Conservation (phyloP, 257 asterid species). For the Ballota nigra region DNA sequence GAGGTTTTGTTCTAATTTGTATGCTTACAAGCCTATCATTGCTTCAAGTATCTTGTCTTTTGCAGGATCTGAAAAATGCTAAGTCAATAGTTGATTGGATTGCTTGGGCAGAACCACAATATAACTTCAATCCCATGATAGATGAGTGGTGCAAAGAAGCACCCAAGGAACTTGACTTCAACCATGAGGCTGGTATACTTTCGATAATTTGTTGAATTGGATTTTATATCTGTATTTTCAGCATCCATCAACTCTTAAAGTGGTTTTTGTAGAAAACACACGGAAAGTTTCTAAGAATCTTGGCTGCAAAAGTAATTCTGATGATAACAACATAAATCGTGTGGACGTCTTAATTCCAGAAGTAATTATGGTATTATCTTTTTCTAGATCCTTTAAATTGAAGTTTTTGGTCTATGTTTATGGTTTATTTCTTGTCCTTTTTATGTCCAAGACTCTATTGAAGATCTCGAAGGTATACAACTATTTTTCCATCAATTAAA, state of each 20-base stretch:
- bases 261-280: conserved; percentile 67
- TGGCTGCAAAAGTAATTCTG: conserved; percentile 52
- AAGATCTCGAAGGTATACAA: conserved; percentile 1
- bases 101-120: conserved; percentile 99
- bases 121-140: conserved; percentile 90
- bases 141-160: conserved; percentile 99
- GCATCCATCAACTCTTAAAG: conserved; percentile 20
- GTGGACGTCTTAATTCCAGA: conserved; percentile 97
- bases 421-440: neutral
- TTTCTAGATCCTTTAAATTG: conserved; percentile 23
- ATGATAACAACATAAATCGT: conserved; percentile 42
- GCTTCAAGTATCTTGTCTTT: conserved; percentile 22
- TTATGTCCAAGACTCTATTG: neutral
- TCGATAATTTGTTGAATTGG: conserved; percentile 14
- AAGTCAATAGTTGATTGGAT: conserved; percentile 95
- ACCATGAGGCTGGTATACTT: conserved; percentile 84
- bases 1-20: conserved; percentile 8
- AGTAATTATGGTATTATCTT: conserved; percentile 65
- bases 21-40: conserved; percentile 11
- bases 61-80: conserved; percentile 91
- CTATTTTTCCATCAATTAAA: neutral
- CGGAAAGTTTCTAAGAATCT: conserved; percentile 74
- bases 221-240: conserved; percentile 13
- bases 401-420: conserved; percentile 9
- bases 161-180: conserved; percentile 92